Conservation (phyloP, 1,284 basidiomycete species). For the Irpex sp. region DNA sequence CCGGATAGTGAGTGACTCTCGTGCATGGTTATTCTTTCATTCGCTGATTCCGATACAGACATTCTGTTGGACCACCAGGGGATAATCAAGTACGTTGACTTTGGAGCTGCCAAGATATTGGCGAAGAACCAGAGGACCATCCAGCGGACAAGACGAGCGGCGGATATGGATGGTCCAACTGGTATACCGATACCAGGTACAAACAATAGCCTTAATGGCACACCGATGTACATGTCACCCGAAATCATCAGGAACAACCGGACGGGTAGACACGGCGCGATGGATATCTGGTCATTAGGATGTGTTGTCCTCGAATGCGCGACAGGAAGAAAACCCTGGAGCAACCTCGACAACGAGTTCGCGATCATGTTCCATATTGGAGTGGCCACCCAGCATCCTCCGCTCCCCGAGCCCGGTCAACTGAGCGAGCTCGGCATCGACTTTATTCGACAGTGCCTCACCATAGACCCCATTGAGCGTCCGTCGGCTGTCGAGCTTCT, state of each 20-base stretch:
- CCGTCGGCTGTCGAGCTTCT: slow-evolving; percentile 87
- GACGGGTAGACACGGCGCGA: slow-evolving; percentile 88
- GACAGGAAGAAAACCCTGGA: slow-evolving; percentile 97
- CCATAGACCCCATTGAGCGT: slow-evolving; percentile 81
- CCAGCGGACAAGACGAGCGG: slow-evolving; percentile 63
- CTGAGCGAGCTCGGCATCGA: slow-evolving; percentile 89
- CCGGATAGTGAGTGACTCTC: slow-evolving; percentile 81
- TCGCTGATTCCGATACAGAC: slow-evolving; percentile 47
- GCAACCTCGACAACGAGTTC: slow-evolving; percentile 99
- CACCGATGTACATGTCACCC: slow-evolving; percentile 99
- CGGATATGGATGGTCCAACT: slow-evolving; percentile 29
- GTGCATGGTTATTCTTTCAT: not conserved
- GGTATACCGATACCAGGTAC: slow-evolving; percentile 43
- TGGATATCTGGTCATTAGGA: slow-evolving; percentile 97
- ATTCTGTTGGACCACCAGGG: slow-evolving; percentile 93
- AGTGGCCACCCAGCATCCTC: slow-evolving; percentile 95
- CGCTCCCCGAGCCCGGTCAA: slow-evolving; percentile 88
- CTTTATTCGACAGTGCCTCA: slow-evolving; percentile 92
- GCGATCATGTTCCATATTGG: slow-evolving; percentile 99
- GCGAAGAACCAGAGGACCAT: slow-evolving; percentile 91
- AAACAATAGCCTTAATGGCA: slow-evolving; percentile 91
- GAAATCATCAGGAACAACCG: slow-evolving; percentile 95
- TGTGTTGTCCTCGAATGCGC: slow-evolving; percentile 97
- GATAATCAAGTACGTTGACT: slow-evolving; percentile 97
- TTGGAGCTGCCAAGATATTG: slow-evolving; percentile 97